Percentiles rank a stretch among this genome's conserved stretches.
phyloP scores from a whole-genome alignment of 1,284 basidiomycete genomes.

The Pseudozyma thailandica region DNA sequence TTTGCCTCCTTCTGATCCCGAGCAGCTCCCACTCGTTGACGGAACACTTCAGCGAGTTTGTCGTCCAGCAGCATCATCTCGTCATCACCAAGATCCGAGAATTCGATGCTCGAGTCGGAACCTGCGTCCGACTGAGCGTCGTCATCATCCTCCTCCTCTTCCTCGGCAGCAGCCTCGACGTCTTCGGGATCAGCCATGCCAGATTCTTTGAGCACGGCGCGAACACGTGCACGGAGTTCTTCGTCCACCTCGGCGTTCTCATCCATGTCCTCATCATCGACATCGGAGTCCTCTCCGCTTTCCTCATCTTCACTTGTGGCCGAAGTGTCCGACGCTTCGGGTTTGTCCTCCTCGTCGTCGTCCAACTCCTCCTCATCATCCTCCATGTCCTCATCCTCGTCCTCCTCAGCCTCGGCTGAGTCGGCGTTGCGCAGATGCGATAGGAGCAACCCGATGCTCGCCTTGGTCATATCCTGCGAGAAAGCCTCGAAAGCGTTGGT shows the following conservation, averaged over 20 bases:
- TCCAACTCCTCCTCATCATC: slow-evolving; percentile 31
- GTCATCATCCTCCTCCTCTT: slow-evolving; percentile 63
- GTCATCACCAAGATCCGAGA: slow-evolving; percentile 74
- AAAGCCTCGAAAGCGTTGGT: slow-evolving; percentile 84
- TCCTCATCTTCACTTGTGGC: slow-evolving; percentile 52
- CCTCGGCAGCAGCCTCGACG: slow-evolving; percentile 65
- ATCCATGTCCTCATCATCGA: slow-evolving; percentile 70
- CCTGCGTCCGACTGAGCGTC: slow-evolving; percentile 41
- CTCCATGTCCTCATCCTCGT: slow-evolving; percentile 29
- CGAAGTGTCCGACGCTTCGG: slow-evolving; percentile 32
- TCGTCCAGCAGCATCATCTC: slow-evolving; percentile 97
- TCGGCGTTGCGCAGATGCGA: slow-evolving; percentile 35
- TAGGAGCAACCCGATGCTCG: slow-evolving; percentile 84
- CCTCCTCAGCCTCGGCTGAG: slow-evolving; percentile 31
- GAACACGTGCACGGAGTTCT: slow-evolving; percentile 76
- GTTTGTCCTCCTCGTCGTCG: slow-evolving; percentile 67
- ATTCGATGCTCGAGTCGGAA: slow-evolving; percentile 43
- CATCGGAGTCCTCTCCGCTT: slow-evolving; percentile 73
- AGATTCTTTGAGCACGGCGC: slow-evolving; percentile 80
- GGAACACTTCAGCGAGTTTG: slow-evolving; percentile 89
- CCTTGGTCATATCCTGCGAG: slow-evolving; percentile 76
- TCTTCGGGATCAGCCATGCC: slow-evolving; percentile 74
- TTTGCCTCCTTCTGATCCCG: slow-evolving; percentile 65
- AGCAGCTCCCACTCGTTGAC: slow-evolving; percentile 73
- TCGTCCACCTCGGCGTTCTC: slow-evolving; percentile 73